Conservation (phyloP, 2,329 filamentous ascomycete genomes). For the Monosporascus sp. region DNA sequence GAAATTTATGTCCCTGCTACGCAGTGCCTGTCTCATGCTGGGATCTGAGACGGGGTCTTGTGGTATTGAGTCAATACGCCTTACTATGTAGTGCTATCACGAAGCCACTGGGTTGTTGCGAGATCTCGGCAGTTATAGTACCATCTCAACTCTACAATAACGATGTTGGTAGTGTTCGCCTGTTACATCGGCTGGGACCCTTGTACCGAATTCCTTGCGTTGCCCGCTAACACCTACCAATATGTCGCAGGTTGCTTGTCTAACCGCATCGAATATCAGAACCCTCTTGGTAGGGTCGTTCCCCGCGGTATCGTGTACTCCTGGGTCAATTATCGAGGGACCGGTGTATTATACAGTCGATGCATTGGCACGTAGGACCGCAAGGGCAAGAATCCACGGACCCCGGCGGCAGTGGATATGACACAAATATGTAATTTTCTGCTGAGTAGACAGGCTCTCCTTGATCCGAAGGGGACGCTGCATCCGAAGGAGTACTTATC, state of each 20-base stretch:
- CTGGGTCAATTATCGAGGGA: not conserved
- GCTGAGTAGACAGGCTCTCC: not conserved
- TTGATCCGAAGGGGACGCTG: not conserved
- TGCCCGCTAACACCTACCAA: not conserved
- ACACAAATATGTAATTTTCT: not conserved
- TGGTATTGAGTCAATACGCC: too few relatives aligned
- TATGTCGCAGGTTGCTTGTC: not conserved
- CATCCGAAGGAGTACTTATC: not conserved
- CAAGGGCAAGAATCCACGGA: not conserved
- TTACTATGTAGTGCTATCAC: too few relatives aligned
- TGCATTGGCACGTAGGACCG: not conserved
- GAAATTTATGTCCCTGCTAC: too few relatives aligned
- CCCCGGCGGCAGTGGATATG: not conserved
- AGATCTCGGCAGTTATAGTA: too few relatives aligned
- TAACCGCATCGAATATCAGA: too few relatives aligned
- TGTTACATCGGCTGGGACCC: too few relatives aligned
- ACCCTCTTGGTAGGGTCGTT: too few relatives aligned
- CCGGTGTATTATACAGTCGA: not conserved
- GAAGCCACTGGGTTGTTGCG: too few relatives aligned
- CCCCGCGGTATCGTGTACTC: not conserved
- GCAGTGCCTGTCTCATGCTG: too few relatives aligned
- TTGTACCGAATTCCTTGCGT: not conserved
- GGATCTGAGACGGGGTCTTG: too few relatives aligned
- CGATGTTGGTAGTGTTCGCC: too few relatives aligned
- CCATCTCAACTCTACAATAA: too few relatives aligned